Percentiles rank a stretch among this genome's conserved stretches.
Conservation (phyloP, 805 yeast genomes). For the Alloascoidea africana region DNA sequence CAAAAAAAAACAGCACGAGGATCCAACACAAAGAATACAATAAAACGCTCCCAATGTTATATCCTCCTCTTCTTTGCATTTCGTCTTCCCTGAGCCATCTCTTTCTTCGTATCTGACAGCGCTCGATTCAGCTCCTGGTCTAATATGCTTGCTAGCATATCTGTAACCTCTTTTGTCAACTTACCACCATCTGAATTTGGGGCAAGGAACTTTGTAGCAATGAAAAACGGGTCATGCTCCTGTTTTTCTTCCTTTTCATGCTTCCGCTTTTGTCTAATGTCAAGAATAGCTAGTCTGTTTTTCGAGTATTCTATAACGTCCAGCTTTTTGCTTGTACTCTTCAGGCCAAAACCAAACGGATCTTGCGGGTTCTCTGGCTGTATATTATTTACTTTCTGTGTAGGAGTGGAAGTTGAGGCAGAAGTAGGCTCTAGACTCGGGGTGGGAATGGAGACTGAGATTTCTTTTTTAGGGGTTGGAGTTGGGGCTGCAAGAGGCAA, state of each 20-base stretch:
- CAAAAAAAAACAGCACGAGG: too few relatives aligned
- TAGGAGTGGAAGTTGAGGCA: too few relatives aligned
- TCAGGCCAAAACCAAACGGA: conserved; percentile 2
- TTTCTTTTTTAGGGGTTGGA: not conserved
- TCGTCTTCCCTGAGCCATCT: not conserved
- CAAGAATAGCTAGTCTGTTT: conserved; percentile 24
- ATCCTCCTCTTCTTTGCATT: not conserved
- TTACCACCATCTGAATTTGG: not conserved
- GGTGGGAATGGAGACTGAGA: not conserved
- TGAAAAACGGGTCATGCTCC: not conserved
- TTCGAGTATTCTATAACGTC: conserved; percentile 45
- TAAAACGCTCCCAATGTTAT: too few relatives aligned
- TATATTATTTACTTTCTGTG: conserved; percentile 5
- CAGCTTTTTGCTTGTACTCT: conserved; percentile 3
- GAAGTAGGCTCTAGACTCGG: too few relatives aligned
- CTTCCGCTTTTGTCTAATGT: conserved; percentile 17
- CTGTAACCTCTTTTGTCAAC: not conserved
- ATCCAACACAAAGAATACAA: too few relatives aligned
- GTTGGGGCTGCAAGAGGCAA: too few relatives aligned
- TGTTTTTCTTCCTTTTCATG: not conserved
- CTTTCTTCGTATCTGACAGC: not conserved
- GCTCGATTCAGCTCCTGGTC: not conserved
- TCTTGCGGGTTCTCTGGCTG: conserved; percentile 8
- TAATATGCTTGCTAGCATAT: not conserved
- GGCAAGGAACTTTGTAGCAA: not conserved